phyloP scores from a whole-genome alignment of 441 rosid genomes.

The Erysimum cheiri region DNA sequence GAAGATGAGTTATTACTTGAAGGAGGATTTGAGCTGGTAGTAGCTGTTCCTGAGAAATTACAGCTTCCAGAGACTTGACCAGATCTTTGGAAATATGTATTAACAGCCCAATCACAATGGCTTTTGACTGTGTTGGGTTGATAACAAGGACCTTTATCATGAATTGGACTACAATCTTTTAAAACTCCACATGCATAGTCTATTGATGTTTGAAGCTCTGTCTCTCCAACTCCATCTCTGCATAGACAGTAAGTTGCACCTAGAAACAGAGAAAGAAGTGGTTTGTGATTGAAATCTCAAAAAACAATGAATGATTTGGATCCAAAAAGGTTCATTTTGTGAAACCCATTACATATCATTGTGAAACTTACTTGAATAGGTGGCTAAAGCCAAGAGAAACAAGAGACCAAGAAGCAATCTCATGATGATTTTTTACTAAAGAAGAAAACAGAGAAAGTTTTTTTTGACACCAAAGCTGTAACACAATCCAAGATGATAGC shows the following conservation, averaged over 20 bases:
- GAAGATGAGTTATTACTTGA: conserved; percentile 48
- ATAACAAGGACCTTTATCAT: conserved; percentile 70
- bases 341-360: no score
- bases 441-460: not conserved
- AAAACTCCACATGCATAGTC: conserved; percentile 97
- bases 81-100: conserved; percentile 80
- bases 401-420: conserved; percentile 51
- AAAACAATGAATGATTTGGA: conserved; percentile 2
- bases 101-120: conserved; percentile 92
- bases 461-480: not conserved
- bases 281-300: not conserved
- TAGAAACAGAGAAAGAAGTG: conserved; percentile 23
- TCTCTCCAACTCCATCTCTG: conserved; percentile 66
- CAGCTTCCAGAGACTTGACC: conserved; percentile 65
- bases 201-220: conserved; percentile 63
- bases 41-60: conserved; percentile 77
- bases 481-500: conserved; percentile 32
- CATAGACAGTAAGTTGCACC: conserved; percentile 85
- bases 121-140: conserved; percentile 82
- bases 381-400: conserved; percentile 60
- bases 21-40: conserved; percentile 54
- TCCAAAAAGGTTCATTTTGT: not conserved
- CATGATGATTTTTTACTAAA: conserved; percentile 47
- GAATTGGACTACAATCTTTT: conserved; percentile 73
- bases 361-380: conserved; percentile 78